Conservation (phyloP, 2,329 filamentous ascomycete genomes). For the Pseudogymnoascus sp. region DNA sequence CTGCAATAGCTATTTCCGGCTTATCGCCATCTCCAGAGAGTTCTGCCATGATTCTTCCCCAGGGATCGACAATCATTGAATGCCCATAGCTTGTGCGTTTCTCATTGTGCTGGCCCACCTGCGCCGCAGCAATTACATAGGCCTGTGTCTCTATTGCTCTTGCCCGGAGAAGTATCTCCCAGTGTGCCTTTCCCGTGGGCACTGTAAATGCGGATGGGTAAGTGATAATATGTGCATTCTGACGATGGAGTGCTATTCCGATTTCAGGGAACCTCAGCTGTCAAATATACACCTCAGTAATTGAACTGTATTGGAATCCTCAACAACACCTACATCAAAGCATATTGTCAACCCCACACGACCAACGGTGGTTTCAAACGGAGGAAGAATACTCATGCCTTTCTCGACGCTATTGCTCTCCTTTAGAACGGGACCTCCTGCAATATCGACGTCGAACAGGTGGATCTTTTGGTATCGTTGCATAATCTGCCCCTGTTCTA, state of each 20-base stretch:
- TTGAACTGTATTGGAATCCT: not conserved
- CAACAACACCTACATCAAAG: constrained; percentile 56
- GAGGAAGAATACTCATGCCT: constrained; percentile 53
- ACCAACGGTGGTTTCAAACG: constrained; percentile 66
- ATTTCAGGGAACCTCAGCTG: constrained; percentile 71
- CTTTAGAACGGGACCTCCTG: constrained; percentile 47
- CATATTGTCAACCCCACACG: constrained; percentile 75
- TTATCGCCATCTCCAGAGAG: constrained; percentile 42
- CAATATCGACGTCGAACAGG: constrained; percentile 67
- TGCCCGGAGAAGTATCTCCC: constrained; percentile 69
- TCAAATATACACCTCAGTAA: not conserved
- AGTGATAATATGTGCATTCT: constrained; percentile 65
- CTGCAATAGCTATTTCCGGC: constrained; percentile 39
- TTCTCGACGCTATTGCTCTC: constrained; percentile 61
- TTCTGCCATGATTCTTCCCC: constrained; percentile 66
- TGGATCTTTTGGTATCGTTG: constrained; percentile 81
- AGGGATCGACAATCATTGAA: constrained; percentile 77
- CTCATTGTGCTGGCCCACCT: constrained; percentile 64
- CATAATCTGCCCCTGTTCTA: constrained; percentile 48
- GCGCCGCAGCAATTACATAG: constrained; percentile 80
- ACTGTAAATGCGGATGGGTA: constrained; percentile 90
- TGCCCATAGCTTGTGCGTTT: constrained; percentile 77
- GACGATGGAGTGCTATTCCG: constrained; percentile 54
- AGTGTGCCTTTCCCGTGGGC: constrained; percentile 76
- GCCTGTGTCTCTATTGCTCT: constrained; percentile 83